Base-by-base conservation (phyloP, 2,329 filamentous ascomycete species). In the Hypoxylon sp. region DNA sequence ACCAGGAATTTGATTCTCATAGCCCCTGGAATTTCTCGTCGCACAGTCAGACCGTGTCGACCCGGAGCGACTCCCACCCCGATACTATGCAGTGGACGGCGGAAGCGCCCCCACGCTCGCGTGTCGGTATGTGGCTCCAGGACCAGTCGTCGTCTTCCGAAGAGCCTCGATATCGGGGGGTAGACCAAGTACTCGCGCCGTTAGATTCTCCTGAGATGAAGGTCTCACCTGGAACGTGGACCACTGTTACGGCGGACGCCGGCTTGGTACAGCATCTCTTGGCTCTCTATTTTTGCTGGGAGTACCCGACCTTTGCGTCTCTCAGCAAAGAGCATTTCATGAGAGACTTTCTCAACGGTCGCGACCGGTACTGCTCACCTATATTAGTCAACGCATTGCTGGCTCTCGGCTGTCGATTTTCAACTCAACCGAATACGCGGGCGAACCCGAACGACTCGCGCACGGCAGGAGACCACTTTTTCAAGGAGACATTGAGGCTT, bases 291-390 rank as follows among this genome's bases (percentile, higher is more conserved):
- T 92, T 92, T 69, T 91, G 89, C 79, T 93, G 90, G 86, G 87
- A 91, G 69, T 92, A 93, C 74, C 89, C 91, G 2, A 92, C 90
- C 11, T 92, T 92, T 77, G 87, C 89, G 2, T 87, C 91, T 2
- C 83, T 93, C 45, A 91, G 88, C 72, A 89, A 91, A 73, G 88
- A 91, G 70, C 86, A 90, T 72, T 93, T 92, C 71, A 79, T 90
- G 61, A 82, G 83, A 53, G 90, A 92, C 75, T 91, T 91, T 72
- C 78, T 81, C 36, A 81, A 83, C 8, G 89, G 88, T 1, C 80
- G 85, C 16, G 81, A 83, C 48, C 85, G 89, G 30, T 91, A 89
- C 76, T 93, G 90, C 78, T 92, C 89, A 1, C 78, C 88, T 0
- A 84, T 91, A 16, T 78, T 91, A 2, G 85, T 91, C 52, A 91